phyloP scores from a whole-genome alignment of 345 rosid species.

The Populus deltoides region DNA sequence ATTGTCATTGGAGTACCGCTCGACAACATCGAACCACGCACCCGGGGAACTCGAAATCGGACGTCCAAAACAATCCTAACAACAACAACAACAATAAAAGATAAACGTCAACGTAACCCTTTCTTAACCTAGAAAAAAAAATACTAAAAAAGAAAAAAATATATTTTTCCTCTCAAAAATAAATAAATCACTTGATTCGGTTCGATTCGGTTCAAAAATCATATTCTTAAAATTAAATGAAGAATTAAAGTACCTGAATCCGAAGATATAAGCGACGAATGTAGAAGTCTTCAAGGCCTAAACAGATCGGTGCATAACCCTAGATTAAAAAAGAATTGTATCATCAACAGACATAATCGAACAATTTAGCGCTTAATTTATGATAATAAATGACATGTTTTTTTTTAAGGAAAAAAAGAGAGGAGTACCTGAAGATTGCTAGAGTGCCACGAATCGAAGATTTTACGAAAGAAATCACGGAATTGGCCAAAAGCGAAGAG shows the following conservation, averaged over 20 bases:
- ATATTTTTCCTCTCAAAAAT: background rate
- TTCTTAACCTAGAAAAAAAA: background rate
- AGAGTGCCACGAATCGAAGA: constrained; percentile 55
- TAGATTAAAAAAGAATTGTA: constrained; percentile 11
- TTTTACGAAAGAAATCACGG: constrained; percentile 68
- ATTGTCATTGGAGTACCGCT: constrained; percentile 72
- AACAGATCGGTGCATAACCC: constrained; percentile 94
- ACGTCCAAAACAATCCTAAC: constrained; percentile 82
- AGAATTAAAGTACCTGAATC: constrained; percentile 58
- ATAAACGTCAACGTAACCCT: background rate
- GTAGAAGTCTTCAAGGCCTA: constrained; percentile 91
- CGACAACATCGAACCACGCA: constrained; percentile 84
- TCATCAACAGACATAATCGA: background rate
- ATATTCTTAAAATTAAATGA: background rate
- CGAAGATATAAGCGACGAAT: constrained; percentile 76
- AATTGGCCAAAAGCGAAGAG: constrained; percentile 74
- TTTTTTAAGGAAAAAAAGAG: background rate
- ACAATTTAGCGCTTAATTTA: background rate
- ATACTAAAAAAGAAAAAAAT: background rate
- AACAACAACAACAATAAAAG: background rate
- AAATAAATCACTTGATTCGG: background rate
- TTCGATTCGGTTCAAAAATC: background rate
- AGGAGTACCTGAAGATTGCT: constrained; percentile 52
- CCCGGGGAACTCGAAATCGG: constrained; percentile 88
- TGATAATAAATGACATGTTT: background rate